A percentile compares a stretch with the other conserved stretches of the same genome.
These are phyloP conservation scores for Fusarium azukiicola DNA, from an alignment of 2,329 filamentous ascomycete species.

Conservation along the genomic window DNA sequence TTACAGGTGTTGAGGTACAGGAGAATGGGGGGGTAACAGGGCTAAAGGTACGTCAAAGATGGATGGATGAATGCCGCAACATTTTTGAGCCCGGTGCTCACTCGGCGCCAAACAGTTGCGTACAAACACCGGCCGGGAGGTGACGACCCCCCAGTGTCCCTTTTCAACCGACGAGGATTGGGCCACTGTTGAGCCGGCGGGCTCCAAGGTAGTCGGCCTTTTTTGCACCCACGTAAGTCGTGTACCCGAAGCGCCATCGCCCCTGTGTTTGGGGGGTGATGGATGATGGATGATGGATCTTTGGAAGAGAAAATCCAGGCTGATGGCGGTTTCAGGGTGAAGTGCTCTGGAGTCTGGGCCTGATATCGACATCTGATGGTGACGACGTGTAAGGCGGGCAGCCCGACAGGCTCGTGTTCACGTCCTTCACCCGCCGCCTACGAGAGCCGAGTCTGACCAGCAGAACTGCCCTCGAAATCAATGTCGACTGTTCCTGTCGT, in stretches of 20 bases:
- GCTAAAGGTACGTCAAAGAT: slow-evolving; percentile 30
- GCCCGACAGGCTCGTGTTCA: too few species aligned
- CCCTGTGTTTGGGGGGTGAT: too few species aligned
- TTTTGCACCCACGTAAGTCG: slow-evolving; percentile 31
- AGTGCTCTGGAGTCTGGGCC: neutral
- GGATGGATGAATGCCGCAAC: neutral
- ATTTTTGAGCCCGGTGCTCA: neutral
- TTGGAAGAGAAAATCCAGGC: too few species aligned
- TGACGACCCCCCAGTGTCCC: slow-evolving; percentile 16
- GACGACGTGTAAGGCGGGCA: too few species aligned
- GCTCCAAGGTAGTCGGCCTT: slow-evolving; percentile 36
- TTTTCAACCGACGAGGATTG: slow-evolving; percentile 17
- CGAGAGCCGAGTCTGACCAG: too few species aligned
- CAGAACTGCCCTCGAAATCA: too few species aligned
- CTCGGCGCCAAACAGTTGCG: slow-evolving; percentile 18
- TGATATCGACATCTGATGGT: neutral
- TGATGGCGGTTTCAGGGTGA: neutral
- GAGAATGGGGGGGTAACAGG: slow-evolving; percentile 1
- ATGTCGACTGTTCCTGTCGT: too few species aligned
- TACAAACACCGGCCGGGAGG: slow-evolving; percentile 31
- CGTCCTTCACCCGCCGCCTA: too few species aligned
- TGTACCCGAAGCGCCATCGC: too few species aligned
- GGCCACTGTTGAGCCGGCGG: slow-evolving; percentile 25
- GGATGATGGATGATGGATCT: too few species aligned
- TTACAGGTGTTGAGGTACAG: slow-evolving; percentile 28